Evolutionary conservation across 306 rosid species (phyloP).

Genomic region (Quercus rubra): DNA sequence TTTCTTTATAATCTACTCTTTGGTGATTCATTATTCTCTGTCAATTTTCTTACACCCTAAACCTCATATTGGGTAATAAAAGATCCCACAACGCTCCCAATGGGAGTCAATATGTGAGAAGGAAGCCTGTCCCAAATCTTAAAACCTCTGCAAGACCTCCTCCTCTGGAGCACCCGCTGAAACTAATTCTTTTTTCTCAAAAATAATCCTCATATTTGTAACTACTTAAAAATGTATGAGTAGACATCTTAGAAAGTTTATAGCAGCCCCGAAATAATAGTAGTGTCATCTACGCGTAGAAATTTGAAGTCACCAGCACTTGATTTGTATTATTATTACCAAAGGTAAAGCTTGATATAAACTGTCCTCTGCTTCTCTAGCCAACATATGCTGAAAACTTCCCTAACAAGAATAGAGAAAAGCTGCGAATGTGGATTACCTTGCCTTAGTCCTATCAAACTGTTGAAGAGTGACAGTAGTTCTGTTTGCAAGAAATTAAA

Average conservation of each 20-base stretch:
- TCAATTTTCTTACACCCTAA: neutral
- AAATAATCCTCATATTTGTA: neutral
- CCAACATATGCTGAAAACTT: neutral
- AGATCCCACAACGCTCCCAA: neutral
- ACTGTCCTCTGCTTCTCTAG: neutral
- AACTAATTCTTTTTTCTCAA: neutral
- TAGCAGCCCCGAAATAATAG: neutral
- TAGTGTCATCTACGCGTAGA: neutral
- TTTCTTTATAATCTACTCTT: neutral
- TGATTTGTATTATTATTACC: neutral
- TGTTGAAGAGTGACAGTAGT: neutral
- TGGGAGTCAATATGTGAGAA: neutral
- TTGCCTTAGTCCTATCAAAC: neutral
- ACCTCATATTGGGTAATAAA: neutral
- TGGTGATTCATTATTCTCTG: neutral
- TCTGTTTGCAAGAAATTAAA: neutral
- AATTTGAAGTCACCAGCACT: neutral
- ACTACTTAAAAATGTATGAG: neutral
- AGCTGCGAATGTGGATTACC: neutral
- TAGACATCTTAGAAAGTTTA: neutral
- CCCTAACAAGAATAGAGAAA: neutral
- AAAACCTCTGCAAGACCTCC: neutral
- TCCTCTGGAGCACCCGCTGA: neutral
- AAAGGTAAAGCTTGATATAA: neutral
- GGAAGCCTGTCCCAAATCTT: neutral